Conservation (phyloP, 192 early-diverging fungal genomes). For the Coemansia furcata region DNA sequence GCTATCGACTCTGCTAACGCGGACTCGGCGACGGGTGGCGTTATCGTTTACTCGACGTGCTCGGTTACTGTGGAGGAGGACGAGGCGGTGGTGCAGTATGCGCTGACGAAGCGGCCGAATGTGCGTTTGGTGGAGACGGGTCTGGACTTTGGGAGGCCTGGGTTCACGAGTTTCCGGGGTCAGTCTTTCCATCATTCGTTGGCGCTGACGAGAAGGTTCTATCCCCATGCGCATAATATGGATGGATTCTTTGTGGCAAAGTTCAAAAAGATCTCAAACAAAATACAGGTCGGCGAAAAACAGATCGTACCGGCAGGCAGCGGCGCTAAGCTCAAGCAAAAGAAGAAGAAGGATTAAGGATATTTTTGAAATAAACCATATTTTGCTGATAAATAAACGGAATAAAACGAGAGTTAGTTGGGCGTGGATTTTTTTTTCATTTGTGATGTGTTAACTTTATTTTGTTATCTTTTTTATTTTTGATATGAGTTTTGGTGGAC, state of each 20-base stretch:
- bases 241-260: slow-evolving; percentile 99
- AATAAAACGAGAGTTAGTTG: not conserved
- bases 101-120: slow-evolving; percentile 89
- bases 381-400: not conserved
- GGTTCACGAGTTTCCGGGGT: slow-evolving; percentile 86
- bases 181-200: slow-evolving; percentile 83
- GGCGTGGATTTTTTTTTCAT: not conserved
- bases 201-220: slow-evolving; percentile 82
- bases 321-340: slow-evolving; percentile 42
- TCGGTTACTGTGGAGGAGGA: slow-evolving; percentile 97
- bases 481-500: slow-evolving; percentile 71
- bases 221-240: slow-evolving; percentile 99
- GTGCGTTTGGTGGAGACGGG: slow-evolving; percentile 88
- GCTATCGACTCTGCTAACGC: slow-evolving; percentile 98
- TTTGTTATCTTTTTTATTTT: not conserved
- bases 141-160: slow-evolving; percentile 92
- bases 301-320: slow-evolving; percentile 41
- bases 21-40: slow-evolving; percentile 88
- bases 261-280: slow-evolving; percentile 93
- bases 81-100: slow-evolving; percentile 96
- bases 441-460: not conserved
- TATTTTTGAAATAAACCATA: slow-evolving; percentile 5
- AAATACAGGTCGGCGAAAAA: slow-evolving; percentile 45
- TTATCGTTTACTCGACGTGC: slow-evolving; percentile 98
- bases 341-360: slow-evolving; percentile 29